These are phyloP conservation scores for Trichoderma parareesei DNA, from an alignment of 495 filamentous ascomycete genomes.

Conservation along the genomic window DNA sequence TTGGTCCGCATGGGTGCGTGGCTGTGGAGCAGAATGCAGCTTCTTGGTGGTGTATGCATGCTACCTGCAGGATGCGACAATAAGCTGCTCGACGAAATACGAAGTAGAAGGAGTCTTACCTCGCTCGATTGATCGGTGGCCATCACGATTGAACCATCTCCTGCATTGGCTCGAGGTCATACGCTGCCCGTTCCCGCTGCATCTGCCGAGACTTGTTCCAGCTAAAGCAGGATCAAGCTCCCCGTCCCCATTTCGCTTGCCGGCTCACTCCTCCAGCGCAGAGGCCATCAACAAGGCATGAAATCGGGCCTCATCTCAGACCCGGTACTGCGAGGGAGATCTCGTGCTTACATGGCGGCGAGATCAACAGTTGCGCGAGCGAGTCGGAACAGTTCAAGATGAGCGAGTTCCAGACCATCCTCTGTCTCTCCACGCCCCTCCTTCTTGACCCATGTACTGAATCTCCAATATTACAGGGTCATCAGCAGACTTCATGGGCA, in stretches of 20 bases:
- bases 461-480: slow-evolving; percentile 2
- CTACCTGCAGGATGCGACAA: neutral
- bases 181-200: too few relatives aligned
- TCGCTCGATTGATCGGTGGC: neutral
- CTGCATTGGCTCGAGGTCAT: too few relatives aligned
- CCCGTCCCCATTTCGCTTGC: neutral
- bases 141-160: neutral
- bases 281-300: too few relatives aligned
- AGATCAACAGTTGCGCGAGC: neutral
- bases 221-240: too few relatives aligned
- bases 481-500: slow-evolving; percentile 4
- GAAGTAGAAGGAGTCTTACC: neutral
- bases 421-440: neutral
- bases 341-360: neutral
- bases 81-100: neutral
- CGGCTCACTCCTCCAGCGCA: neutral
- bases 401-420: neutral
- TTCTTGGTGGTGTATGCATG: neutral
- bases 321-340: neutral
- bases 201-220: too few relatives aligned
- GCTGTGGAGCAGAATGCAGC: neutral
- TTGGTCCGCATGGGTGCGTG: neutral
- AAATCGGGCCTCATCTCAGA: neutral
- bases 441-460: neutral
- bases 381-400: neutral